Percentiles rank a stretch among this genome's conserved stretches.
These are phyloP conservation scores for Hypomontagnella submonticulosa DNA, from an alignment of 495 filamentous ascomycete species.

Conservation along the genomic window DNA sequence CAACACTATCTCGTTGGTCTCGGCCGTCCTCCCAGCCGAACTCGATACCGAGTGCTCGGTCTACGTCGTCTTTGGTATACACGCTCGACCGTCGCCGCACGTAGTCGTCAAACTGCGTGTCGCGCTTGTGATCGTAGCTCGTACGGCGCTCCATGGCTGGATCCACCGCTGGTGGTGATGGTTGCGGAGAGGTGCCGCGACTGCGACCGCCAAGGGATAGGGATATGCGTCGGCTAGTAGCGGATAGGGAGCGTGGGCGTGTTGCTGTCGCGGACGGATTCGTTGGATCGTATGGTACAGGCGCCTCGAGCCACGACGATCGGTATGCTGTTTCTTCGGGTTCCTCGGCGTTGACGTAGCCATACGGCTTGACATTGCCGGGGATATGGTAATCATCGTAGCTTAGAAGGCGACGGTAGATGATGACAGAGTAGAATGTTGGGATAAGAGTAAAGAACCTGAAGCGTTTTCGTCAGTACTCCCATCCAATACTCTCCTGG, in stretches of 20 bases:
- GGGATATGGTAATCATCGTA: slow-evolving; percentile 59
- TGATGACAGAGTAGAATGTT: slow-evolving; percentile 53
- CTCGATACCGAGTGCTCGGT: slow-evolving; percentile 51
- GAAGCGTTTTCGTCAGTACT: slow-evolving; percentile 9
- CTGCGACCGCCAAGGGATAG: slow-evolving; percentile 26
- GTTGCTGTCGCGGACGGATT: slow-evolving; percentile 14
- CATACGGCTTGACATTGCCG: slow-evolving; percentile 49
- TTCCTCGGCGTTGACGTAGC: slow-evolving; percentile 42
- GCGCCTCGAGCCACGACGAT: slow-evolving; percentile 31
- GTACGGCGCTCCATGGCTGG: slow-evolving; percentile 21
- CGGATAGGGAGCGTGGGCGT: slow-evolving; percentile 40
- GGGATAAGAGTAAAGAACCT: slow-evolving; percentile 51
- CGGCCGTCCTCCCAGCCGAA: slow-evolving; percentile 51
- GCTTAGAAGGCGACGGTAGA: slow-evolving; percentile 53
- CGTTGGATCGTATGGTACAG: slow-evolving; percentile 36
- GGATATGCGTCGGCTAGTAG: slow-evolving; percentile 32
- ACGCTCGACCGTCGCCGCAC: slow-evolving; percentile 29
- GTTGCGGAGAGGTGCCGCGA: slow-evolving; percentile 18
- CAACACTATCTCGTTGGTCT: slow-evolving; percentile 27
- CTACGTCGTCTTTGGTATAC: slow-evolving; percentile 47
- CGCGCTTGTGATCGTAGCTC: slow-evolving; percentile 50
- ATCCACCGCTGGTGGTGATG: background rate
- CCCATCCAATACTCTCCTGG: background rate
- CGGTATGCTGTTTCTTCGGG: slow-evolving; percentile 38
- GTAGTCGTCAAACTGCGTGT: slow-evolving; percentile 51